Base-by-base conservation (phyloP, 2,329 filamentous ascomycete species). In the Colletotrichum noveboracense region DNA sequence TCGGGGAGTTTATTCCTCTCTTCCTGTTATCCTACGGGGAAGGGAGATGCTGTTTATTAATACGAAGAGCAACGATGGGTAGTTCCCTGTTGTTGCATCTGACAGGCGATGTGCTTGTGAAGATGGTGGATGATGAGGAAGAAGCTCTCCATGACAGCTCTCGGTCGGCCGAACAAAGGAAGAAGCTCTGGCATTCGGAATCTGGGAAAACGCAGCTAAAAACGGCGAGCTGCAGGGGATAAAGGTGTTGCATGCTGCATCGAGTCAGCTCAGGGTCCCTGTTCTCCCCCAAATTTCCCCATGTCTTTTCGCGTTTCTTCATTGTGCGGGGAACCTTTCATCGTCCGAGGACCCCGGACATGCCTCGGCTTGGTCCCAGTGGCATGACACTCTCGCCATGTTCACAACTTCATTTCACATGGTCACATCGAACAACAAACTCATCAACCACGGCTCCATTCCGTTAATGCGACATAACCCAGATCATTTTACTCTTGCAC, bases 401-500 rank as follows among this genome's bases (percentile, higher is more conserved):
- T 13, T 64, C 2, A 14, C 13, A 24, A 9, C n/a, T n/a, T n/a
- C n/a, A n/a, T 28, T 58, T 24, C 32, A 43, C 18, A 43, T 28
- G 32, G 36, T 26, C 13, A 34, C 58, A n/a, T 30, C n/a, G 24
- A 32, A 28, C 28, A 28, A 28, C 26, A 28, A 28, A 28, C 16
- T 56, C 43, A 67, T 56, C 10, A 13, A 13, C 7, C 21, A 10
- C 7, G 6, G 6, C 5, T 8, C 3, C 2, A 66, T 66, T 21
- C 2, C 58, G 28, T 28, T 10, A 8, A 58, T n/a, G 43, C 43
- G n/a, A 52, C 43, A 24, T 52, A 21, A 48, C 21, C 36, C 16
- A 38, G 34, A 7, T 28, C 6, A 4, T 12, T 4, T 38, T 82
- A 82, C 10, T 79, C 79, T 12, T 79, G 81, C 16, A 87, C 84